These are phyloP conservation scores for Trichoderma oligosporum DNA, from an alignment of 2,329 filamentous ascomycete species.

Conservation along the genomic window DNA sequence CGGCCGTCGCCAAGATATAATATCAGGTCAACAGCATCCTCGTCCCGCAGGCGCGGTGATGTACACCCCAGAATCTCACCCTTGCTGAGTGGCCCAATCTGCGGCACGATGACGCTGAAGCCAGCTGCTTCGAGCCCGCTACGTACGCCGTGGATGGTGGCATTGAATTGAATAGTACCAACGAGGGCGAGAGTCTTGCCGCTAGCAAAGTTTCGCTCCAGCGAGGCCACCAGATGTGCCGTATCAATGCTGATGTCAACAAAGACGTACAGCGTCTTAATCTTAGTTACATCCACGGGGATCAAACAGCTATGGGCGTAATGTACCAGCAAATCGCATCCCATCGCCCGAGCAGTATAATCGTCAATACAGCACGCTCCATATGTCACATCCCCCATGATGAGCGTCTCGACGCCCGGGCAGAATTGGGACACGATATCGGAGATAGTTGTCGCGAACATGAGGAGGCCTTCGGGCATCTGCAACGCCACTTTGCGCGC, in stretches of 20 bases:
- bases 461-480: slow-evolving; percentile 89
- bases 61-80: slow-evolving; percentile 98
- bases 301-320: slow-evolving; percentile 97
- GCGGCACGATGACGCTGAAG: slow-evolving; percentile 81
- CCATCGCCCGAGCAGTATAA: slow-evolving; percentile 89
- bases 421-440: slow-evolving; percentile 96
- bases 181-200: slow-evolving; percentile 90
- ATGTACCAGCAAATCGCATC: slow-evolving; percentile 90
- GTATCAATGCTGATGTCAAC: slow-evolving; percentile 97
- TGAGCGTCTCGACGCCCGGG: slow-evolving; percentile 83
- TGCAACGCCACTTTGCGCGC: slow-evolving; percentile 88
- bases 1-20: slow-evolving; percentile 88
- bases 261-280: slow-evolving; percentile 96
- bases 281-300: slow-evolving; percentile 92
- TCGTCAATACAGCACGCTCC: slow-evolving; percentile 98
- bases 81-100: slow-evolving; percentile 88
- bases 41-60: slow-evolving; percentile 64
- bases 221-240: slow-evolving; percentile 75
- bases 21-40: slow-evolving; percentile 66
- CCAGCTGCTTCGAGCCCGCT: slow-evolving; percentile 76
- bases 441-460: slow-evolving; percentile 96
- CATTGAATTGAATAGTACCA: slow-evolving; percentile 98
- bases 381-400: slow-evolving; percentile 99
- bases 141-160: slow-evolving; percentile 83
- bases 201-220: slow-evolving; percentile 81